Conservation (phyloP, 768 basidiomycete genomes). For the Mycena maculata region DNA sequence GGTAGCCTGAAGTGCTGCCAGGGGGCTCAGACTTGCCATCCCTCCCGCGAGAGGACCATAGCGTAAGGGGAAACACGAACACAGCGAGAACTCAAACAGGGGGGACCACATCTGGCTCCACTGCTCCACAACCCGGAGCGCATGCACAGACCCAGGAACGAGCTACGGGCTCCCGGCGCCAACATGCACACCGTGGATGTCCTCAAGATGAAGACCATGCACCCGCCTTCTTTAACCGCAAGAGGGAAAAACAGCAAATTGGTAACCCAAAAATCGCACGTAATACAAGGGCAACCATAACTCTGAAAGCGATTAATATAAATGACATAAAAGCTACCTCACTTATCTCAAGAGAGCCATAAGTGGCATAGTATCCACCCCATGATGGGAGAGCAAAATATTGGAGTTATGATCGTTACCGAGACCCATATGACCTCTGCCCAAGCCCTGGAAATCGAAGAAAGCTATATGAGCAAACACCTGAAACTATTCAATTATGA, state of each 20-base stretch:
- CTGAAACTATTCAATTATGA: too few species aligned
- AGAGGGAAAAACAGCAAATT: too few species aligned
- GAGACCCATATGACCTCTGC: too few species aligned
- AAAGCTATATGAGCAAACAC: too few species aligned
- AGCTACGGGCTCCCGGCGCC: neutral
- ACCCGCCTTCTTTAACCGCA: neutral
- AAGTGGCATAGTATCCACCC: slow-evolving; percentile 1
- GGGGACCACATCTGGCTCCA: neutral
- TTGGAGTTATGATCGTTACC: too few species aligned
- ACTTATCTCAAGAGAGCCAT: too few species aligned
- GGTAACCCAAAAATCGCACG: neutral
- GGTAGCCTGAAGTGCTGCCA: too few species aligned
- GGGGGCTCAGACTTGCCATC: neutral
- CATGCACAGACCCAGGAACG: neutral
- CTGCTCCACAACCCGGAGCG: neutral
- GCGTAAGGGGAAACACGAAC: neutral
- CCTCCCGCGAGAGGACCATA: neutral
- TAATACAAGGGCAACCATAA: slow-evolving; percentile 2
- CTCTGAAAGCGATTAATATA: neutral
- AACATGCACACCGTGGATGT: neutral
- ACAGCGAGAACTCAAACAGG: neutral
- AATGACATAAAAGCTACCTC: neutral
- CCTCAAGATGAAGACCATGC: slow-evolving; percentile 9
- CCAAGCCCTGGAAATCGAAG: too few species aligned
- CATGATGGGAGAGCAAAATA: too few species aligned